Conservation (phyloP, 768 basidiomycete species). For the Daedalea quercina region DNA sequence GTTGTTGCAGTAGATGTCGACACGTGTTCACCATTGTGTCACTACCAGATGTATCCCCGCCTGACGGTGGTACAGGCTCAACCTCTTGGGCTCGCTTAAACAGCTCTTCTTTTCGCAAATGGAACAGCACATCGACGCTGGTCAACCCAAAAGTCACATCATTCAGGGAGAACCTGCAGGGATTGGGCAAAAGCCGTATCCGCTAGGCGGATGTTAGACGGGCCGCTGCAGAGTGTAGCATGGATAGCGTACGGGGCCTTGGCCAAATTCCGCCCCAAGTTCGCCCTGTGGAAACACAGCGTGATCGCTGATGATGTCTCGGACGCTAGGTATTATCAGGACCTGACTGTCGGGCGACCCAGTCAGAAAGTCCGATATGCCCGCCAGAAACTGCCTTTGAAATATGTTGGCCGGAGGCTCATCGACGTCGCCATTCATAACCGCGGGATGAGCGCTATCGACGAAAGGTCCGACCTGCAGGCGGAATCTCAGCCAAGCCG, state of each 20-base stretch:
- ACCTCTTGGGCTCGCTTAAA: constrained; percentile 60
- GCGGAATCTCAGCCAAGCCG: background rate
- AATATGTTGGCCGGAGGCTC: constrained; percentile 64
- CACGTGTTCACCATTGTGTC: constrained; percentile 79
- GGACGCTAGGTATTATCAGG: constrained; percentile 76
- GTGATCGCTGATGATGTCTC: constrained; percentile 76
- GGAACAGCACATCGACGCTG: constrained; percentile 87
- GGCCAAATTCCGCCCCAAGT: constrained; percentile 34
- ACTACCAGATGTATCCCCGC: constrained; percentile 34
- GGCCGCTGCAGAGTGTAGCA: background rate
- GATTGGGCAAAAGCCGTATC: constrained; percentile 80
- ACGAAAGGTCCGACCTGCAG: constrained; percentile 87
- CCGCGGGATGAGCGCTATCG: constrained; percentile 64
- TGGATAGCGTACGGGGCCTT: constrained; percentile 44
- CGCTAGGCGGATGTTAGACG: constrained; percentile 37
- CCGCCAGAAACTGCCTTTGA: constrained; percentile 49
- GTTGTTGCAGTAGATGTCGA: constrained; percentile 78
- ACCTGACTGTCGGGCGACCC: constrained; percentile 61
- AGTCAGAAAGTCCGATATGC: constrained; percentile 50
- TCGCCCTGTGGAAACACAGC: constrained; percentile 82
- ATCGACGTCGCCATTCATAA: constrained; percentile 72
- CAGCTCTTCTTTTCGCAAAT: constrained; percentile 80
- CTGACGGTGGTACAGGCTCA: constrained; percentile 33
- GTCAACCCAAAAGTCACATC: constrained; percentile 71
- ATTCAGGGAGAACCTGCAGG: constrained; percentile 79